Evolutionary conservation across 768 basidiomycete genomes (phyloP).

Genomic region (Butyriboletus loyo): DNA sequence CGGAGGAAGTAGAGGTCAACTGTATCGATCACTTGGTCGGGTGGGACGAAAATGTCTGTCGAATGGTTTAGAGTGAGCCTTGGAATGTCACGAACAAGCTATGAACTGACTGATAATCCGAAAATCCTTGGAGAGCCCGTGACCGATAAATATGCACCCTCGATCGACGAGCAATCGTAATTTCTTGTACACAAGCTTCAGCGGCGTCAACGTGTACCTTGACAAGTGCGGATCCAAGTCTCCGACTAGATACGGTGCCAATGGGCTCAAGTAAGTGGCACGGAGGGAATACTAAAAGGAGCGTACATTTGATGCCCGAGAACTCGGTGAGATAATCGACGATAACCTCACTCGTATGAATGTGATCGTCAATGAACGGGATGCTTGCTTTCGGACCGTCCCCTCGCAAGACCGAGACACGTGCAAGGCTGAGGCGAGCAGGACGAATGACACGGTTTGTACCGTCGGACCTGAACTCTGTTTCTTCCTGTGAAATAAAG

Average conservation of each 20-base stretch:
- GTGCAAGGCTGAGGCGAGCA: slow-evolving; percentile 85
- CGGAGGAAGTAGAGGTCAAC: slow-evolving; percentile 93
- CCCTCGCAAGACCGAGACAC: slow-evolving; percentile 92
- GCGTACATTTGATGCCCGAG: slow-evolving; percentile 90
- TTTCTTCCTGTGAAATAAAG: slow-evolving; percentile 68
- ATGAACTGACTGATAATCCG: slow-evolving; percentile 86
- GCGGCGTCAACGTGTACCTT: slow-evolving; percentile 84
- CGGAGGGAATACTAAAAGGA: not conserved
- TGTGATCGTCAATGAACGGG: slow-evolving; percentile 98
- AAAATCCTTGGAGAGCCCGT: slow-evolving; percentile 96
- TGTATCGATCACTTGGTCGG: slow-evolving; percentile 93
- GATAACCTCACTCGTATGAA: slow-evolving; percentile 92
- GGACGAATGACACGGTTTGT: slow-evolving; percentile 91
- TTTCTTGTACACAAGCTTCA: slow-evolving; percentile 99
- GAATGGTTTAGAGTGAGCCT: not conserved
- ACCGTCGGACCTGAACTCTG: slow-evolving; percentile 92
- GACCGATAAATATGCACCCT: slow-evolving; percentile 96
- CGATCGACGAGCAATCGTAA: slow-evolving; percentile 87
- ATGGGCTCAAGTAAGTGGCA: not conserved
- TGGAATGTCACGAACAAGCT: not conserved
- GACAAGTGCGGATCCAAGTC: slow-evolving; percentile 87
- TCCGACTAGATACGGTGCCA: slow-evolving; percentile 54
- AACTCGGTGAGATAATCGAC: slow-evolving; percentile 97
- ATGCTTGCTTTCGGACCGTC: slow-evolving; percentile 74
- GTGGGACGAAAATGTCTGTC: slow-evolving; percentile 92